Percentiles rank a stretch among this genome's conserved stretches.
These are phyloP conservation scores for Trypanosoma scelopori DNA, from an alignment of 208 protist genomes.

Conservation along the genomic window DNA sequence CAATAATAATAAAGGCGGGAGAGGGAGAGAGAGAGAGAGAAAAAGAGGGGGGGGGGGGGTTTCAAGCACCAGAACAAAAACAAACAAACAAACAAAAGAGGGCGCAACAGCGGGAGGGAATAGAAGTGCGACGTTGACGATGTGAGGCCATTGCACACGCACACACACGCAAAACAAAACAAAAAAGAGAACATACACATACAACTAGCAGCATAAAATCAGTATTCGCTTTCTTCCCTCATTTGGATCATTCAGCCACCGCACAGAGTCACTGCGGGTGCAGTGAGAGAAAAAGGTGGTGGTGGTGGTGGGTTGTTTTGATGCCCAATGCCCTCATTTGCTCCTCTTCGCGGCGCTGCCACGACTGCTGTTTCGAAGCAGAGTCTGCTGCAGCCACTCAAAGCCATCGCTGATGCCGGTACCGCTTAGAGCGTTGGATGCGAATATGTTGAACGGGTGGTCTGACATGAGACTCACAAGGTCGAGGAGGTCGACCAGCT, in stretches of 20 bases:
- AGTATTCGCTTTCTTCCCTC: too few species aligned
- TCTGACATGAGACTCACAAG: slow-evolving; percentile 64
- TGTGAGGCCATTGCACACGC: slow-evolving; percentile 2
- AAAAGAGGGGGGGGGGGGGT: background rate
- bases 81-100: background rate
- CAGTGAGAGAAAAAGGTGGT: slow-evolving; percentile 1
- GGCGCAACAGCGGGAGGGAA: background rate
- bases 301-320: too few species aligned
- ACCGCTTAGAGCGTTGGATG: slow-evolving; percentile 71
- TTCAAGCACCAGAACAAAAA: too few species aligned
- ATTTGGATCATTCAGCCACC: too few species aligned
- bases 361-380: slow-evolving; percentile 32
- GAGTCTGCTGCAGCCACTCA: slow-evolving; percentile 57
- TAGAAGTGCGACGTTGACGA: too few species aligned
- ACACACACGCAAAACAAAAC: slow-evolving; percentile 16
- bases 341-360: background rate
- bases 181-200: slow-evolving; percentile 15
- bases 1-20: background rate
- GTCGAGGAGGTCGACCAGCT: slow-evolving; percentile 81
- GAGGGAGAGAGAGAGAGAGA: background rate
- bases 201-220: too few species aligned
- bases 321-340: slow-evolving; percentile 3
- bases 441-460: slow-evolving; percentile 84
- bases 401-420: slow-evolving; percentile 71
- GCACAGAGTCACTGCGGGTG: too few species aligned